These are phyloP conservation scores for Podila horticola DNA, from an alignment of 192 early-diverging fungal genomes.

Conservation along the genomic window DNA sequence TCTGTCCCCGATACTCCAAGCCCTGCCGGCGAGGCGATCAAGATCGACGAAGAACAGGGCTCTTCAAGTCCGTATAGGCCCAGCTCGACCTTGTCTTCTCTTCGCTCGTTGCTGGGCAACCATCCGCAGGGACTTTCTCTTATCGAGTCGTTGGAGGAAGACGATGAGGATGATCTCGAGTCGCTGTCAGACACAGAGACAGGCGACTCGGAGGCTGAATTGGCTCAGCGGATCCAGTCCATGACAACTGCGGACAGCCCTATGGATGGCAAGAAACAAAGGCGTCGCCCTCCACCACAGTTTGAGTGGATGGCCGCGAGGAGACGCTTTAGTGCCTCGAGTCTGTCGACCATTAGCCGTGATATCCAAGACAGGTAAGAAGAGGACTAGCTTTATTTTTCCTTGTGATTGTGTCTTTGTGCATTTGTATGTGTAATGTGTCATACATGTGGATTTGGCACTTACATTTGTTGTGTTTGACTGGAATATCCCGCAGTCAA, in stretches of 20 bases:
- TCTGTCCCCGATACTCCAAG: not conserved
- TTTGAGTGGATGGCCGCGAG: conserved; percentile 47
- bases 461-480: not conserved
- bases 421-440: no score
- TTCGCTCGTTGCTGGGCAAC: conserved; percentile 44
- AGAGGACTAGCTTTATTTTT: not conserved
- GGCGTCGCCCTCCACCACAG: conserved; percentile 30
- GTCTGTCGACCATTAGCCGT: conserved; percentile 40
- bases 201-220: conserved; percentile 38
- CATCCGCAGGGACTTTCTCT: conserved; percentile 45
- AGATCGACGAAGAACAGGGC: no score
- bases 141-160: conserved; percentile 46
- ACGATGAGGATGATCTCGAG: conserved; percentile 28
- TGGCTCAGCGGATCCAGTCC: conserved; percentile 31
- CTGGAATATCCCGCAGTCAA: conserved; percentile 16
- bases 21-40: no score
- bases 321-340: conserved; percentile 37
- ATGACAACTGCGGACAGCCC: conserved; percentile 1
- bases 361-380: conserved; percentile 49
- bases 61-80: conserved; percentile 10
- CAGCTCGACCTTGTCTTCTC: conserved; percentile 43
- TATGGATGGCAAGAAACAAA: not conserved
- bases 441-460: conserved; percentile 1
- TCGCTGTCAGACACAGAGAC: conserved; percentile 41
- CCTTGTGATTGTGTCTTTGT: not conserved